phyloP scores from a whole-genome alignment of 1,284 basidiomycete genomes.

The Thecaphora frezii region DNA sequence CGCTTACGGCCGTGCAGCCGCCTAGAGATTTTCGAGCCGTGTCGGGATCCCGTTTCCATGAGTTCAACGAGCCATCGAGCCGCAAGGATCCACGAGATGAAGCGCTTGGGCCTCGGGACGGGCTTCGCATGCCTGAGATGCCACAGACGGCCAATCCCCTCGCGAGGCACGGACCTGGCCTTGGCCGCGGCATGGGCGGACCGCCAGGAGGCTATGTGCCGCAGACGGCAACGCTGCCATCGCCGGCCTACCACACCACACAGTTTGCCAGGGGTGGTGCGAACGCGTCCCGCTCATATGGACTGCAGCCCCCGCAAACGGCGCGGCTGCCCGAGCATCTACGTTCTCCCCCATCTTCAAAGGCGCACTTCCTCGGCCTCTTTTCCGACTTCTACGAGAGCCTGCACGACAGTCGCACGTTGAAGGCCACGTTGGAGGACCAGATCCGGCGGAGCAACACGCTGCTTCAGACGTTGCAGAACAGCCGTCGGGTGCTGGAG shows the following conservation, averaged over 20 bases:
- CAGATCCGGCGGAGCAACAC: conserved; percentile 55
- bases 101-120: conserved; percentile 16
- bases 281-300: conserved; percentile 14
- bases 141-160: conserved; percentile 31
- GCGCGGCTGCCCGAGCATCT: conserved; percentile 39
- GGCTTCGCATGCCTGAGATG: conserved; percentile 22
- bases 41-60: conserved; percentile 11
- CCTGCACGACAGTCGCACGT: conserved; percentile 52
- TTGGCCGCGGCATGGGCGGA: conserved; percentile 7
- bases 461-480: conserved; percentile 54
- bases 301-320: conserved; percentile 11
- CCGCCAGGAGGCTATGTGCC: conserved; percentile 36
- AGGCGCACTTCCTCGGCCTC: conserved; percentile 52
- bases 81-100: conserved; percentile 24
- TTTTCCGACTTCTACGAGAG: conserved; percentile 57
- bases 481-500: conserved; percentile 48
- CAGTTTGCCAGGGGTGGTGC: conserved; percentile 29
- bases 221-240: conserved; percentile 48
- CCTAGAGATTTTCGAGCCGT: conserved; percentile 11
- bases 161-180: conserved; percentile 19
- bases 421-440: conserved; percentile 55
- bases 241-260: conserved; percentile 53
- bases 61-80: conserved; percentile 11
- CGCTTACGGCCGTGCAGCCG: conserved; percentile 5
- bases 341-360: conserved; percentile 44